Conservation (phyloP, 139 green algal genomes). For the Limnomonas spitsbergensis region DNA sequence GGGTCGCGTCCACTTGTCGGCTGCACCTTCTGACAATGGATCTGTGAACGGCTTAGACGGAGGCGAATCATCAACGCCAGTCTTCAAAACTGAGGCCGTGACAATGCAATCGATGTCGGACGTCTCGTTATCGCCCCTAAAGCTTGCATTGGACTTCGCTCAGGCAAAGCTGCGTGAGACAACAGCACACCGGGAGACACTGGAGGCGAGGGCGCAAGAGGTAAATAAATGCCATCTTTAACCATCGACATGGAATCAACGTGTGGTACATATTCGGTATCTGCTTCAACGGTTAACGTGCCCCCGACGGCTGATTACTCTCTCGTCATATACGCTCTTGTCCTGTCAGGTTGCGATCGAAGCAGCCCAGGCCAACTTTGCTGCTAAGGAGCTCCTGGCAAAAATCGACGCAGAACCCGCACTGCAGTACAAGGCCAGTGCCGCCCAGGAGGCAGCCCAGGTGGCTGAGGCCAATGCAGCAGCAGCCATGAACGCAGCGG, state of each 20-base stretch:
- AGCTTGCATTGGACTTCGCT: neutral
- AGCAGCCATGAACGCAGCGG: conserved; percentile 73
- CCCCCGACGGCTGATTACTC: no score
- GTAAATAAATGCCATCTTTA: neutral
- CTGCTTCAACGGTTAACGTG: no score
- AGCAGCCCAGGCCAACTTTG: conserved; percentile 23
- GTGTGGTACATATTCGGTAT: no score
- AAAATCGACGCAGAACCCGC: neutral
- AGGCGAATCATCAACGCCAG: no score
- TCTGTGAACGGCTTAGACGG: no score
- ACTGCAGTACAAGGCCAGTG: neutral
- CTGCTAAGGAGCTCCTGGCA: neutral
- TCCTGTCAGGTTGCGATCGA: conserved; percentile 24
- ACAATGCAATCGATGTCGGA: conserved; percentile 3
- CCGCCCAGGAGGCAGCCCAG: conserved; percentile 4
- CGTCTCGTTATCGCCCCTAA: neutral
- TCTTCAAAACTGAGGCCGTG: no score
- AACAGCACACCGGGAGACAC: conserved; percentile 37
- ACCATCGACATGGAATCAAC: neutral
- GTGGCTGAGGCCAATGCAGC: conserved; percentile 62
- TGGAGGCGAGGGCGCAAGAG: conserved; percentile 55
- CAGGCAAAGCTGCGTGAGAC: conserved; percentile 30
- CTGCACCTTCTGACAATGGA: no score
- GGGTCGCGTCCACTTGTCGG: no score
- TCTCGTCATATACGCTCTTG: no score